Conservation (phyloP, 345 rosid genomes). For the Brassica incana region DNA sequence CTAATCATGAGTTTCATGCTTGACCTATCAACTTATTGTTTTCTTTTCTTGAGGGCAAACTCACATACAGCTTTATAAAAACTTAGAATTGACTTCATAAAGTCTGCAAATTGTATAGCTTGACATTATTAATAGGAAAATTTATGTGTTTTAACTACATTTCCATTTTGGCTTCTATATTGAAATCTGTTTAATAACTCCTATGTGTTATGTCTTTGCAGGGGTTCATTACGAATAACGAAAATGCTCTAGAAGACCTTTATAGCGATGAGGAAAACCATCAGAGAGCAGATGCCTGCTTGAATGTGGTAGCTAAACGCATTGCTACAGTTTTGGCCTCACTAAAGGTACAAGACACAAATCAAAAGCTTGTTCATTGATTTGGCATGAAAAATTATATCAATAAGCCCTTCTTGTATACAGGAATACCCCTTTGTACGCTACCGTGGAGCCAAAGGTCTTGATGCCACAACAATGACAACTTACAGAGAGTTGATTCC, state of each 20-base stretch:
- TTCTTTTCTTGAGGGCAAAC: constrained; percentile 13
- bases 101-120: not conserved
- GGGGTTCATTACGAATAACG: constrained; percentile 86
- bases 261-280: constrained; percentile 76
- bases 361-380: constrained; percentile 23
- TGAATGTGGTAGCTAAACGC: constrained; percentile 87
- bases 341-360: constrained; percentile 59
- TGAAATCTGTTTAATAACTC: not conserved
- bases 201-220: constrained; percentile 24
- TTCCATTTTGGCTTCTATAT: not conserved
- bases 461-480: constrained; percentile 93
- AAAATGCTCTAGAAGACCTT: constrained; percentile 86
- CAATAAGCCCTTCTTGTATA: constrained; percentile 16
- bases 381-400: constrained; percentile 8
- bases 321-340: constrained; percentile 96
- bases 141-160: not conserved
- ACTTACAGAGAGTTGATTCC: constrained; percentile 83
- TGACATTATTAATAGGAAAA: not conserved
- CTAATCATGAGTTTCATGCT: constrained; percentile 13
- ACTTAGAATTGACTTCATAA: constrained; percentile 5
- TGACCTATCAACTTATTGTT: not conserved
- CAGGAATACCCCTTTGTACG: constrained; percentile 94
- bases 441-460: constrained; percentile 86
- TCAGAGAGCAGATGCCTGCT: constrained; percentile 73
- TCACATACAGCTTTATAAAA: not conserved